Percentiles rank a stretch among this genome's conserved stretches.
Conservation (phyloP, 1,139 yeast species). For the Oligophagozyma castellii region DNA sequence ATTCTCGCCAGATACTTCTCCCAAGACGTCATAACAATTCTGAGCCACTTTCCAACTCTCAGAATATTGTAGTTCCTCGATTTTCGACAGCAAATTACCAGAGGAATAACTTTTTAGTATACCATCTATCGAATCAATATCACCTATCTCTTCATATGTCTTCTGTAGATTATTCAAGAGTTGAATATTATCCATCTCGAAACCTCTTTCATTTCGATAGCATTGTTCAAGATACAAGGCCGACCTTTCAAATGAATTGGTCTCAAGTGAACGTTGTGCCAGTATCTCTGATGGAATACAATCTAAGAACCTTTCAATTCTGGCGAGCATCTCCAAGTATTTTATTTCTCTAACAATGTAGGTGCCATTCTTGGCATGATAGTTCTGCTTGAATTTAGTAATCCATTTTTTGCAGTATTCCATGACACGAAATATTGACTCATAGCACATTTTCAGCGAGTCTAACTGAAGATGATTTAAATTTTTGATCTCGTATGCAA, state of each 20-base stretch:
- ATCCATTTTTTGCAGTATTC: constrained; percentile 82
- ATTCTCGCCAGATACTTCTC: constrained; percentile 28
- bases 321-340: constrained; percentile 9
- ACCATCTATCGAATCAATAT: constrained; percentile 84
- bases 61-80: constrained; percentile 68
- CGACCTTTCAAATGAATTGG: constrained; percentile 79
- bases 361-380: constrained; percentile 15
- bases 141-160: constrained; percentile 79
- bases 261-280: constrained; percentile 69
- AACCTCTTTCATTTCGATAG: constrained; percentile 31
- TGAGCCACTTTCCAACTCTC: constrained; percentile 83
- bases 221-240: constrained; percentile 78
- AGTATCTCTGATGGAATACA: constrained; percentile 53
- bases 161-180: constrained; percentile 47
- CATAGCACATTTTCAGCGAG: constrained; percentile 49
- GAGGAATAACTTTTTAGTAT: constrained; percentile 62
- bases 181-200: constrained; percentile 27
- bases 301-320: constrained; percentile 34
- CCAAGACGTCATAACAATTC: constrained; percentile 65
- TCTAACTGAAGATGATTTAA: constrained; percentile 42
- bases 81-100: constrained; percentile 54
- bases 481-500: constrained; percentile 34
- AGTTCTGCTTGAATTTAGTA: constrained; percentile 24
- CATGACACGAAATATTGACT: constrained; percentile 59
- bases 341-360: constrained; percentile 17